Conservation (phyloP, 176 grass and related monocot genomes). For the Oryza nivara region DNA sequence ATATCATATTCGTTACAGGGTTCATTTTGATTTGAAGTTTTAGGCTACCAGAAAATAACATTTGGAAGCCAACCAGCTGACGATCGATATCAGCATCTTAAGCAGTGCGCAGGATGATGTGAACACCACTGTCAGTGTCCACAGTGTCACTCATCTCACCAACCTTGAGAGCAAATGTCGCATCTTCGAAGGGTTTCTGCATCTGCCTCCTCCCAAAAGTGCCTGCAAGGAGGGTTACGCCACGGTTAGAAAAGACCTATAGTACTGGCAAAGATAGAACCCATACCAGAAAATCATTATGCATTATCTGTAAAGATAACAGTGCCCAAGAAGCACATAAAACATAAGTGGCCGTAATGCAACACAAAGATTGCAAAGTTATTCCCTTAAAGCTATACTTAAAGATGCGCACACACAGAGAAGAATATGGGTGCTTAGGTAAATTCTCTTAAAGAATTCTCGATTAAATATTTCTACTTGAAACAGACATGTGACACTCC, state of each 20-base stretch:
- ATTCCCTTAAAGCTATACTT: not conserved
- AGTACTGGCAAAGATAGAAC: not conserved
- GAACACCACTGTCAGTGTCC: constrained; percentile 88
- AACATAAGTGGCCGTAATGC: not conserved
- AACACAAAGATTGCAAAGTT: not conserved
- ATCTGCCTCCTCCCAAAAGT: constrained; percentile 83
- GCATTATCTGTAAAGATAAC: not conserved
- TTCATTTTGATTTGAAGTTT: not conserved
- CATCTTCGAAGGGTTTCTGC: constrained; percentile 98
- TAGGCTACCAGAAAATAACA: constrained; percentile 10
- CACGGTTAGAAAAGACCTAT: constrained; percentile 10
- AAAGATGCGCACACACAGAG: constrained; percentile 12
- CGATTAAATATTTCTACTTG: not conserved
- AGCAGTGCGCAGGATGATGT: constrained; percentile 86
- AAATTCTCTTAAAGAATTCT: no score
- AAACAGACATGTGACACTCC: not conserved
- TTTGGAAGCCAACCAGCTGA: not conserved
- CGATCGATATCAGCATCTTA: constrained; percentile 7
- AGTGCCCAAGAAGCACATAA: not conserved
- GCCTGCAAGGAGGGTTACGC: constrained; percentile 42
- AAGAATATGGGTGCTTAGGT: not conserved
- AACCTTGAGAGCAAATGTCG: constrained; percentile 66
- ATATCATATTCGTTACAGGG: not conserved
- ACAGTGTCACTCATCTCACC: constrained; percentile 75
- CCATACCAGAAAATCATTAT: not conserved